phyloP scores from a whole-genome alignment of 2,329 filamentous ascomycete genomes.

The Fusarium beomiforme region DNA sequence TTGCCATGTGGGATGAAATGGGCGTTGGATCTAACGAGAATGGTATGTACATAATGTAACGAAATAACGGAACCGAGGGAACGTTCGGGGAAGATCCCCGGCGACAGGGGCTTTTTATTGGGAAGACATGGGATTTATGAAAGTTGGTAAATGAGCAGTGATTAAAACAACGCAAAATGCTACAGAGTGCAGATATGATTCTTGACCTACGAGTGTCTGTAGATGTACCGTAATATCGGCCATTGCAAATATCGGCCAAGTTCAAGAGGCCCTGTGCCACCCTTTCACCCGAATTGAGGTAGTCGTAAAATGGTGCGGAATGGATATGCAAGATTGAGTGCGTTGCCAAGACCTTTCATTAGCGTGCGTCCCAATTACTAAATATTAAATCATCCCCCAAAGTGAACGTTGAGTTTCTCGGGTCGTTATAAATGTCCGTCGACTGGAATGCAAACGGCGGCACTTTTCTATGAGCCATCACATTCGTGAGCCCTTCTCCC shows the following conservation, averaged over 20 bases:
- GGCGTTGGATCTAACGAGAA: conserved; percentile 6
- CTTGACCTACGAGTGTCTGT: not conserved
- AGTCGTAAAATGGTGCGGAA: conserved; percentile 26
- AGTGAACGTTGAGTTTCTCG: not conserved
- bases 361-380: not conserved
- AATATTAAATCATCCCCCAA: not conserved
- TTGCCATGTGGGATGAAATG: conserved; percentile 30
- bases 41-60: too few relatives aligned
- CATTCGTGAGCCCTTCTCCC: conserved; percentile 18
- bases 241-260: conserved; percentile 7
- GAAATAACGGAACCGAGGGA: conserved; percentile 15
- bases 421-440: not conserved
- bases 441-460: conserved; percentile 12
- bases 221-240: not conserved
- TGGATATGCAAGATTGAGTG: conserved; percentile 38
- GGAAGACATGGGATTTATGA: conserved; percentile 24
- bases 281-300: conserved; percentile 11
- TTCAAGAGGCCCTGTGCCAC: not conserved
- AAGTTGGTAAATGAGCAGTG: conserved; percentile 26
- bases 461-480: not conserved
- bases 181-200: not conserved
- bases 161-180: conserved; percentile 23
- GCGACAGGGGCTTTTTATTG: conserved; percentile 25
- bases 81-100: conserved; percentile 34
- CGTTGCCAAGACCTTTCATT: conserved; percentile 12